Evolutionary conservation across 441 rosid species (phyloP).

Genomic region (Gossypium davidsonii): DNA sequence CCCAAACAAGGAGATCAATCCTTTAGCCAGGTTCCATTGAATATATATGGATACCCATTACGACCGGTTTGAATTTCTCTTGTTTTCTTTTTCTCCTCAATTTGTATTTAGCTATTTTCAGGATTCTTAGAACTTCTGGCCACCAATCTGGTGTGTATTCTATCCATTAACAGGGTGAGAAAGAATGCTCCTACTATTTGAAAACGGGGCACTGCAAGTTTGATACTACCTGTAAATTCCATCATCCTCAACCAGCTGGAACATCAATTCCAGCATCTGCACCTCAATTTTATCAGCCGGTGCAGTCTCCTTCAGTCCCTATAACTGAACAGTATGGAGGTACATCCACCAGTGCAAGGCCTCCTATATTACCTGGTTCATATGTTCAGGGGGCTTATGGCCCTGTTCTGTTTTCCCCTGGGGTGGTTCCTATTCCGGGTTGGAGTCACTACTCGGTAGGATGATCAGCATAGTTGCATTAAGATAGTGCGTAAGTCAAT

Average conservation of each 20-base stretch:
- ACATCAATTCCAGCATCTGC: conserved; percentile 63
- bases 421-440: conserved; percentile 70
- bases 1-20: conserved; percentile 77
- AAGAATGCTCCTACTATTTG: conserved; percentile 94
- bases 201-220: conserved; percentile 98
- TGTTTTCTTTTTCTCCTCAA: neutral
- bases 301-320: conserved; percentile 78
- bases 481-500: conserved; percentile 6
- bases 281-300: conserved; percentile 85
- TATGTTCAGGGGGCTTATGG: conserved; percentile 81
- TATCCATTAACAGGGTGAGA: conserved; percentile 51
- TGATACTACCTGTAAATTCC: conserved; percentile 85
- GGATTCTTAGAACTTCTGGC: neutral
- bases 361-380: conserved; percentile 65
- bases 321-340: conserved; percentile 64
- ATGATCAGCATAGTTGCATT: conserved; percentile 2
- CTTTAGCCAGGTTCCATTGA: conserved; percentile 55
- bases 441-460: conserved; percentile 93
- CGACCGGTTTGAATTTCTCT: conserved; percentile 51
- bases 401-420: conserved; percentile 66
- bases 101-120: neutral
- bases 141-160: neutral
- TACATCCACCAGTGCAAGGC: conserved; percentile 59
- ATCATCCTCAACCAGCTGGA: conserved; percentile 89
- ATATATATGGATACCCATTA: conserved; percentile 71